phyloP scores from a whole-genome alignment of 2,329 filamentous ascomycete genomes.

The Trichoderma aggressivum region DNA sequence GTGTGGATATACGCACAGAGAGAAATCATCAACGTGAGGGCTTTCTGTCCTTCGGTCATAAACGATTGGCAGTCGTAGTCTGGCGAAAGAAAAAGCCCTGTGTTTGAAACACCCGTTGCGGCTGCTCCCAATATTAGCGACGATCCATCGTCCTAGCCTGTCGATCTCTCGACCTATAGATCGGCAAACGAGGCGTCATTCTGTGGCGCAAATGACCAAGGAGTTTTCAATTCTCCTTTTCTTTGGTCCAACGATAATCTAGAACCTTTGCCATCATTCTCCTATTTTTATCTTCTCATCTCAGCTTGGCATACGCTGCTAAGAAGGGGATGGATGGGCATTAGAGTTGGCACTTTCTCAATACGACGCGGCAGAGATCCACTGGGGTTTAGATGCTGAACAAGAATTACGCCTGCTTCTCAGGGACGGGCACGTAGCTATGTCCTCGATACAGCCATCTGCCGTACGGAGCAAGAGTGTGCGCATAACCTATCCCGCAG shows the following conservation, averaged over 20 bases:
- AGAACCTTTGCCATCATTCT: background rate
- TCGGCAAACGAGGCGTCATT: conserved; percentile 13
- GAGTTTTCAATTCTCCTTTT: background rate
- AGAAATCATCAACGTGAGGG: background rate
- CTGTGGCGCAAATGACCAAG: background rate
- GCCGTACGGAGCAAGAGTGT: background rate
- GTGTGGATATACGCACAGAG: background rate
- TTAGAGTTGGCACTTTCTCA: background rate
- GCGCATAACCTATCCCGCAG: background rate
- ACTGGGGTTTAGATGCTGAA: background rate
- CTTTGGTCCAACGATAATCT: background rate
- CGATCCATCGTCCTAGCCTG: conserved; percentile 7
- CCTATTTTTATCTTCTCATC: background rate
- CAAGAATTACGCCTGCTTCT: background rate
- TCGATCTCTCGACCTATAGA: conserved; percentile 5
- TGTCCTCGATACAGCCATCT: background rate
- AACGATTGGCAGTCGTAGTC: background rate
- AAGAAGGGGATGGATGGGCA: background rate
- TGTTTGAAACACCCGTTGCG: conserved; percentile 7
- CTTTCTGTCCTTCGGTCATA: background rate
- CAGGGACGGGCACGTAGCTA: background rate
- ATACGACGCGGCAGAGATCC: background rate
- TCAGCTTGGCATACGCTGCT: background rate
- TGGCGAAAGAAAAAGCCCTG: background rate
- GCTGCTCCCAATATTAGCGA: conserved; percentile 8